These are phyloP conservation scores for Cryptococcus jaspeensis DNA, from an alignment of 1,284 basidiomycete species.

Conservation along the genomic window DNA sequence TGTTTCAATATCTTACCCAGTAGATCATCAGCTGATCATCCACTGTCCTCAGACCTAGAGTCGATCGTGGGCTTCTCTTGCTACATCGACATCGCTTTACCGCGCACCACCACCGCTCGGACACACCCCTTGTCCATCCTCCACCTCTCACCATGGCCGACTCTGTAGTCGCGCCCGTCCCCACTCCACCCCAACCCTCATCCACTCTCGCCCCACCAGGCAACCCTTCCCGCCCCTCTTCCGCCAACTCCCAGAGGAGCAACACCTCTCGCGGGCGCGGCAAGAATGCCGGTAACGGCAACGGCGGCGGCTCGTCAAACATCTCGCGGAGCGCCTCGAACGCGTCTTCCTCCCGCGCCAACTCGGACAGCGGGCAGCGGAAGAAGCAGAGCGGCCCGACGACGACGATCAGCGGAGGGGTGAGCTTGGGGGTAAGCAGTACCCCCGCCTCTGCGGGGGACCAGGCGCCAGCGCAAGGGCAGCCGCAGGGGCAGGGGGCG, in stretches of 20 bases:
- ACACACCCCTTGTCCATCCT: neutral
- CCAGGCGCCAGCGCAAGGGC: neutral
- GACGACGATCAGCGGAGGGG: conserved; percentile 43
- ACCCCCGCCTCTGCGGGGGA: conserved; percentile 10
- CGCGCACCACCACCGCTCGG: neutral
- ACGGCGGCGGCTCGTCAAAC: conserved; percentile 13
- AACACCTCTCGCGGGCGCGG: conserved; percentile 24
- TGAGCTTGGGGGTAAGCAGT: conserved; percentile 29
- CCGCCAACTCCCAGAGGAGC: conserved; percentile 23
- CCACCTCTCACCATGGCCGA: conserved; percentile 16
- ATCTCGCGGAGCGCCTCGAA: conserved; percentile 37
- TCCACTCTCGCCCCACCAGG: conserved; percentile 21
- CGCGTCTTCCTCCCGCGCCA: conserved; percentile 21
- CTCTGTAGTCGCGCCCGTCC: conserved; percentile 12
- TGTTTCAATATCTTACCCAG: too few relatives aligned
- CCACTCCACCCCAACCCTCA: conserved; percentile 4
- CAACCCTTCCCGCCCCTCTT: conserved; percentile 26
- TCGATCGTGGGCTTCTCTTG: neutral
- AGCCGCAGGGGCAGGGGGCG: conserved; percentile 11
- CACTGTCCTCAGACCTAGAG: too few relatives aligned
- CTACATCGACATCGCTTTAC: neutral
- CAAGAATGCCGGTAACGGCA: conserved; percentile 18
- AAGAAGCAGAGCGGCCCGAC: conserved; percentile 35
- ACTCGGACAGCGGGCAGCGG: conserved; percentile 13
- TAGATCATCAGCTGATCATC: too few relatives aligned